phyloP scores from a whole-genome alignment of 2,329 filamentous ascomycete species.

The Neurospora sp. region DNA sequence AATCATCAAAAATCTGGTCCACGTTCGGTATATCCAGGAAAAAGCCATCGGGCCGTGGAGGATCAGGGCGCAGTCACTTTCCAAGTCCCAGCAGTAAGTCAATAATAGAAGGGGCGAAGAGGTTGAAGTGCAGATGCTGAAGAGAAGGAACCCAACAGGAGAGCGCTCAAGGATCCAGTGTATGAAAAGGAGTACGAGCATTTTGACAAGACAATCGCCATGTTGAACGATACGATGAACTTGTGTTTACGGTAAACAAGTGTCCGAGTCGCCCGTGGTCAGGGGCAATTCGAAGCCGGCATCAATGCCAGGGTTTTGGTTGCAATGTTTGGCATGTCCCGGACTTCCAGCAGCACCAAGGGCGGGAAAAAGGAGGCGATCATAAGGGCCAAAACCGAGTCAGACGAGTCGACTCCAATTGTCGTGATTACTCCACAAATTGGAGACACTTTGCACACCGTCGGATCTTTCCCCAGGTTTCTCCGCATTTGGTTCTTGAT shows the following conservation, averaged over 20 bases:
- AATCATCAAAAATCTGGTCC: conserved; percentile 59
- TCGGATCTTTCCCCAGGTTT: not conserved
- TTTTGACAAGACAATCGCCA: conserved; percentile 59
- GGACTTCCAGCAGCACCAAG: not conserved
- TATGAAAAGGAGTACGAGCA: conserved; percentile 38
- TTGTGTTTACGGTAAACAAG: conserved; percentile 44
- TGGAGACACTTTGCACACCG: not conserved
- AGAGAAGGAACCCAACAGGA: conserved; percentile 12
- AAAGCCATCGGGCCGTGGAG: conserved; percentile 22
- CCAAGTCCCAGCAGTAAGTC: conserved; percentile 1
- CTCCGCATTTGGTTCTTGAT: not conserved
- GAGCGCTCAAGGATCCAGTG: conserved; percentile 13
- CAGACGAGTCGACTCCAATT: not conserved
- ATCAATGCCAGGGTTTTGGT: not conserved
- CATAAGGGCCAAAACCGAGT: not conserved
- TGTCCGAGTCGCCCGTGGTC: not conserved
- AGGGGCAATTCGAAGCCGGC: not conserved
- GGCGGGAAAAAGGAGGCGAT: not conserved
- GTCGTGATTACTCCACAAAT: not conserved
- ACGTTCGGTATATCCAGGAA: conserved; percentile 33
- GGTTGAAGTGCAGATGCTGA: conserved; percentile 5
- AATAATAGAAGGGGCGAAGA: not conserved
- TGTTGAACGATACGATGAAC: conserved; percentile 66
- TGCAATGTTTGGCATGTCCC: not conserved
- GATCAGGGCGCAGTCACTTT: conserved; percentile 4